Conservation (phyloP, 139 green algal genomes). For the Gonium pectorale region DNA sequence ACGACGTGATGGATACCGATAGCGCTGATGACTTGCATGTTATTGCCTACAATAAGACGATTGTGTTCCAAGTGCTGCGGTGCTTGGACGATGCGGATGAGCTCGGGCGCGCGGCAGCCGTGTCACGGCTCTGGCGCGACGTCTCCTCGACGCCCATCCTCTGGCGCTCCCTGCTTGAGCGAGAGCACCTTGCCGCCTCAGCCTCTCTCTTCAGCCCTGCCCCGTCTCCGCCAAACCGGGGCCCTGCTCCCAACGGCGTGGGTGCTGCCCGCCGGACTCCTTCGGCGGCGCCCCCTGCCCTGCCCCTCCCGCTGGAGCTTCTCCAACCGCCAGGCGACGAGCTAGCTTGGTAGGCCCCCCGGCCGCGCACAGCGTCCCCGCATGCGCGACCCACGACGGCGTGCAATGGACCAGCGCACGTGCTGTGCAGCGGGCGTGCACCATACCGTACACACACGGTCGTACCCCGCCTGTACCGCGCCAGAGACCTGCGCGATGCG, state of each 20-base stretch:
- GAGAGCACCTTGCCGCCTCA: not conserved
- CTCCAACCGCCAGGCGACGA: not conserved
- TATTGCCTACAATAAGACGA: not conserved
- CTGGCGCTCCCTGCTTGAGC: not conserved
- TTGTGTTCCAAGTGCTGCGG: not conserved
- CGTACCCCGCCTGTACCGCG: too few relatives aligned
- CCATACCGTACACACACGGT: too few relatives aligned
- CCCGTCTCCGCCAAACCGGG: not conserved
- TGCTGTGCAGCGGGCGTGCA: too few relatives aligned
- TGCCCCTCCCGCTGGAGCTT: not conserved
- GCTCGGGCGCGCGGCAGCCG: conserved; percentile 1
- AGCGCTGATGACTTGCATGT: not conserved
- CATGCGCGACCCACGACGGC: too few relatives aligned
- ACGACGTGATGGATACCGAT: too few relatives aligned
- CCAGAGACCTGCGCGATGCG: too few relatives aligned
- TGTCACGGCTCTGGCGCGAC: conserved; percentile 12
- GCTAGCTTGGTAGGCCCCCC: too few relatives aligned
- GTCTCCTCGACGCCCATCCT: not conserved
- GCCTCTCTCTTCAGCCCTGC: not conserved
- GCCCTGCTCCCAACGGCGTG: not conserved
- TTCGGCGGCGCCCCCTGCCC: not conserved
- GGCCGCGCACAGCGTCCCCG: too few relatives aligned
- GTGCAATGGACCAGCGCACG: too few relatives aligned
- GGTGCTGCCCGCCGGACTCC: not conserved
- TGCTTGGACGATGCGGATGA: not conserved